Base-by-base conservation (phyloP, 768 basidiomycete genomes). In the Kwoniella dejecticola region DNA sequence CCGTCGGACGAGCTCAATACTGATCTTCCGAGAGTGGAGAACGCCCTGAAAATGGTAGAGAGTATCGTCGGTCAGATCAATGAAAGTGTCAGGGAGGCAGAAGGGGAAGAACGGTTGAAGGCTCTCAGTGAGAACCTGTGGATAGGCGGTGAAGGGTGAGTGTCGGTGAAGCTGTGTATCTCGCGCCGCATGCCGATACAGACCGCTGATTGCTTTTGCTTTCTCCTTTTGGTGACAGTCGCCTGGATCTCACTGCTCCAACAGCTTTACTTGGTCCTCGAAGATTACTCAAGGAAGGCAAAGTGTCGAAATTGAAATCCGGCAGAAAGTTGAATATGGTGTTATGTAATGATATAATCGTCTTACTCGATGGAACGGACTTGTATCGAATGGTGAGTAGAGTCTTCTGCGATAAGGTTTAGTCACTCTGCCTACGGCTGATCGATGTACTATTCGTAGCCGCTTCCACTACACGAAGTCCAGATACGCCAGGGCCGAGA, bases 271-370 rank as follows among this genome's bases (percentile, higher is more conserved):
- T 94, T 82, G 95, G 93, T 0, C 80, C 84, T n/a, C 83, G 95
- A 17, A 84, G 82, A 68, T 82, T 99, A 10, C 61, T 96, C 30
- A 89, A 86, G 63, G 89, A 97, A 72, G 92, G 93, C 0, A 62
- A 82, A 2, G 75, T 96, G 11, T 80, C 82, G 67, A 98, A 98
- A 76, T 83, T 89, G 0, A 93, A 90, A 80, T 92, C 91, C 62
- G 87, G 90, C 3, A 82, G 89, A 52, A 89, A 85, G 74, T 78
- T 97, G 45, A 83, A 86, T 40, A 85, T 83, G 5, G 87, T 92
- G 78, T 78, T 98, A 64, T 97, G 93, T 71, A 95, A 85, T 71
- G 95, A 97, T 72, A 89, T 95, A 41, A 77, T 97, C 47, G 86
- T 97, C 2, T 82, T 98, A 58, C 88, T 91, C 19, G 90, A 93